These are phyloP conservation scores for Arthrobotrys musiformis DNA, from an alignment of 2,329 filamentous ascomycete genomes.

Conservation along the genomic window DNA sequence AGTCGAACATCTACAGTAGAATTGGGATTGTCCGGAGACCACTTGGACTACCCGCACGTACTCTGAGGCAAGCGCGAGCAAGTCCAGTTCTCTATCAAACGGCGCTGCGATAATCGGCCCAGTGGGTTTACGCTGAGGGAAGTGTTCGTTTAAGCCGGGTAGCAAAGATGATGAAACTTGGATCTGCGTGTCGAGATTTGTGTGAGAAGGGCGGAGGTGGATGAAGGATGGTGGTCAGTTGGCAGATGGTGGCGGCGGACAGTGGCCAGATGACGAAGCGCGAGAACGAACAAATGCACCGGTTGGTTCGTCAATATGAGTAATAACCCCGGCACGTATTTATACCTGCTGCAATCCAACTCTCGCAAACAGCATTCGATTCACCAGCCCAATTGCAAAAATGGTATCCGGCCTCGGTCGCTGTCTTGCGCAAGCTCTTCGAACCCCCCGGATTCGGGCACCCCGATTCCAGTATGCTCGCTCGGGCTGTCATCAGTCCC, in stretches of 20 bases:
- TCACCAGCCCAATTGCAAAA: not conserved
- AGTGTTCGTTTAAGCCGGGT: not conserved
- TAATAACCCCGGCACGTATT: no score
- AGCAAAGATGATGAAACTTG: not conserved
- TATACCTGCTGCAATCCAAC: constrained; percentile 4
- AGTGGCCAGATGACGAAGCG: no score
- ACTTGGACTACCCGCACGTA: constrained; percentile 4
- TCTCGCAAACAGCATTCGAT: not conserved
- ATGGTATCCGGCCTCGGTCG: constrained; percentile 29
- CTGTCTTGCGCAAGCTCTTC: constrained; percentile 8
- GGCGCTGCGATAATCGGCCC: not conserved
- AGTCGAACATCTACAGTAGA: not conserved
- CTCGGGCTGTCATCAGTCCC: not conserved
- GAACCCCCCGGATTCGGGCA: not conserved
- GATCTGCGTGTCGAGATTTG: no score
- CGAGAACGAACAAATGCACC: not conserved
- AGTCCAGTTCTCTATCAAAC: not conserved
- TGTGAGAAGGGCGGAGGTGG: no score
- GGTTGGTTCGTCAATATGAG: constrained; percentile 1
- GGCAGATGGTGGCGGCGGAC: no score
- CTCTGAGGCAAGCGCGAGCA: not conserved
- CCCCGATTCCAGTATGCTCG: constrained; percentile 2
- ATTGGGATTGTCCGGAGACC: not conserved
- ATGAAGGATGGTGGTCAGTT: no score
- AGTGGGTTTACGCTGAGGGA: not conserved